Base-by-base conservation (phyloP, 495 filamentous ascomycete species). In the Xylaria scruposa region DNA sequence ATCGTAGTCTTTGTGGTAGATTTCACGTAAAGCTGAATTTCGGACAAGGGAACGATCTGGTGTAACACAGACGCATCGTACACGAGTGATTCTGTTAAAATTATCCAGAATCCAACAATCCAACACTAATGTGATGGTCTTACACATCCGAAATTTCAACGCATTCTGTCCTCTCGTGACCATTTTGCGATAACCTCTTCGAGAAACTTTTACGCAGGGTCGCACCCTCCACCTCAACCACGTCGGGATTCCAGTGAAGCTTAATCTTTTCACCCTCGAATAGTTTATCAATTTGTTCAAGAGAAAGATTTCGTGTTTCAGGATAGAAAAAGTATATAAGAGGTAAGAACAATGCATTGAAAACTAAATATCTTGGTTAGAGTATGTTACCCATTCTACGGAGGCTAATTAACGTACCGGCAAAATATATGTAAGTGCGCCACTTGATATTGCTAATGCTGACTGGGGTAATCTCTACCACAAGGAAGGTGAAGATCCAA, bases 241-340 rank as follows among this genome's bases (percentile, higher is more conserved):
- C 26, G 26, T 65, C 61, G 1, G 61, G 42, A 49, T 10, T 49
- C 61, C 61, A 65, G 26, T 65, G 42, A 31, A 65, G 61, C 19
- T 68, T 53, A 47, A 68, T 38, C 6, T 68, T 81, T 80, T 91
- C 63, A 29, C 72, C 73, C 42, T 73, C 76, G 74, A 88, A 88
- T 21, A 88, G 76, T 26, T 79, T 78, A 68, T 87, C 82, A 58
- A 87, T 78, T n/a, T 86, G 80, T 72, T 87, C 86, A 19, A 87
- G 75, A 44, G 78, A 76, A 15, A 85, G 74, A 2, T 84, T 84
- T 46, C 84, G 82, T 10, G 91, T 92, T 74, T 91, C 90, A 1
- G 88, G 89, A 71, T 88, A 90, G 61, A 91, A 85, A 71, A 91
- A 85, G 73, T 88, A 91, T 24, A 90, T 85, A 36, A 91, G 79